Evolutionary conservation across 805 yeast species (phyloP).

Genomic region (Saccharomycopsis vini): DNA sequence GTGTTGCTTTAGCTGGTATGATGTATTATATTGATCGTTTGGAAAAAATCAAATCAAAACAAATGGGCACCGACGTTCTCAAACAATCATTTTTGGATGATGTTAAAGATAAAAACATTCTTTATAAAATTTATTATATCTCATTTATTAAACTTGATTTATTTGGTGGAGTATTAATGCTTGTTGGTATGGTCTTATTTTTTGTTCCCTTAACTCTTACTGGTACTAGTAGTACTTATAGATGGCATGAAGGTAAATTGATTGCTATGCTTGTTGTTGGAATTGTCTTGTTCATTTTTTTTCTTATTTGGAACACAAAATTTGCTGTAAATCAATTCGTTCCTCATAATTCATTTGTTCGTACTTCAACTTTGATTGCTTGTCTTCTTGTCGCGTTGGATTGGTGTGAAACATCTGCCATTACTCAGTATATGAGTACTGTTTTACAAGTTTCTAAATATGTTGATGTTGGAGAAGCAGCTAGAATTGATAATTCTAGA

Average conservation of each 20-base stretch:
- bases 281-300: conserved; percentile 25
- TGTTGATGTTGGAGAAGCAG: conserved; percentile 24
- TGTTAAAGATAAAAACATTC: too few relatives aligned
- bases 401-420: conserved; percentile 23
- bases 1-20: conserved; percentile 20
- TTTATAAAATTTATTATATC: conserved; percentile 17
- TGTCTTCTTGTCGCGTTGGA: conserved; percentile 23
- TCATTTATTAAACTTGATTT: conserved; percentile 22
- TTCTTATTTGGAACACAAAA: conserved; percentile 23
- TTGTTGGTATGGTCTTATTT: conserved; percentile 23
- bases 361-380: conserved; percentile 21
- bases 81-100: too few relatives aligned
- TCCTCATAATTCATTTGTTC: conserved; percentile 22
- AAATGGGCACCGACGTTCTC: not conserved
- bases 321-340: conserved; percentile 22
- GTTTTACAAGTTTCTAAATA: conserved; percentile 26
- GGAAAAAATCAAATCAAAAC: not conserved
- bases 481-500: conserved; percentile 27
- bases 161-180: conserved; percentile 22
- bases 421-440: conserved; percentile 24
- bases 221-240: conserved; percentile 22
- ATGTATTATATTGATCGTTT: conserved; percentile 21
- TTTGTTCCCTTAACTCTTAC: conserved; percentile 26
- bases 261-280: conserved; percentile 36
- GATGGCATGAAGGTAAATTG: conserved; percentile 21